Evolutionary conservation across 176 grass and related monocot genomes (phyloP).

Genomic region (Phyllostachys edulis): DNA sequence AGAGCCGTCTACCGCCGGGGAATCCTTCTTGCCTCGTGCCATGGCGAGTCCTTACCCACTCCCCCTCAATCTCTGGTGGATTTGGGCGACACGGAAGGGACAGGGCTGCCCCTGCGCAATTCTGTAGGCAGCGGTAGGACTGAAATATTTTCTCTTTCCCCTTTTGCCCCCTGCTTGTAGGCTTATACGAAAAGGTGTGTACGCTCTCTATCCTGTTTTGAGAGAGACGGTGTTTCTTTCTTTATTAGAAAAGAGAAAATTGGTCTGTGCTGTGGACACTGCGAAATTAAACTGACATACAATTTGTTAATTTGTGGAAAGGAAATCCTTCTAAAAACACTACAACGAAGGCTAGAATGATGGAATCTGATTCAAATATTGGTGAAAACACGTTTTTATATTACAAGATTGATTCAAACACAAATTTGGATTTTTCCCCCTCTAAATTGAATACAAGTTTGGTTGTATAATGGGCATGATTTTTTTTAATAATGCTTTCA

Average conservation of each 20-base stretch:
- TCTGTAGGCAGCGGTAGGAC: background rate
- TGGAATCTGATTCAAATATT: too few relatives aligned
- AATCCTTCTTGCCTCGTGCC: slow-evolving; percentile 34
- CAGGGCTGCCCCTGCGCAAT: background rate
- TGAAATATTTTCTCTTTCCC: background rate
- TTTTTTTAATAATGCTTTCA: too few relatives aligned
- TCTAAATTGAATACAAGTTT: too few relatives aligned
- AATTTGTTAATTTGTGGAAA: background rate
- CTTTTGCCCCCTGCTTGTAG: background rate
- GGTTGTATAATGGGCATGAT: too few relatives aligned
- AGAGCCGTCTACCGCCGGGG: background rate
- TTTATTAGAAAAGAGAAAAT: background rate
- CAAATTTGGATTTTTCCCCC: too few relatives aligned
- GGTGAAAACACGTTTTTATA: too few relatives aligned
- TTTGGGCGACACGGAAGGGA: slow-evolving; percentile 9
- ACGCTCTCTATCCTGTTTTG: too few relatives aligned
- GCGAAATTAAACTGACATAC: background rate
- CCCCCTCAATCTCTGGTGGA: background rate
- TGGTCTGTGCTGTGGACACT: background rate
- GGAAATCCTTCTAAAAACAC: background rate
- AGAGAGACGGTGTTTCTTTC: background rate
- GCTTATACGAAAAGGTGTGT: background rate
- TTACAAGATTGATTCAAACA: too few relatives aligned
- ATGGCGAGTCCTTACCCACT: slow-evolving; percentile 9
- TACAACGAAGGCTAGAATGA: background rate